Percentiles rank a stretch among this genome's conserved stretches.
Conservation (phyloP, 306 rosid genomes). For the Quercus suber region DNA sequence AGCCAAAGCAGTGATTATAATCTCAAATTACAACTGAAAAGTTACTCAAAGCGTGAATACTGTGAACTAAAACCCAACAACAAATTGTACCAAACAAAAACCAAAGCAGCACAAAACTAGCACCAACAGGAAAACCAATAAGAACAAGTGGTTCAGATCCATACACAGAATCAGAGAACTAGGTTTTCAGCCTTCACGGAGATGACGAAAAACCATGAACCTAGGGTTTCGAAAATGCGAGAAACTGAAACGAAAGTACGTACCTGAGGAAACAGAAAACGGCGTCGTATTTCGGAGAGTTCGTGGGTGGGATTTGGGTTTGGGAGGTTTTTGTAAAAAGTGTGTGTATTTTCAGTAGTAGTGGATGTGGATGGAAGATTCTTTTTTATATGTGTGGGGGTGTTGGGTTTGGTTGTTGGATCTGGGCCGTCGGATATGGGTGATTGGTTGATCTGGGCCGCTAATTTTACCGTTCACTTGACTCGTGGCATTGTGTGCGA, state of each 20-base stretch:
- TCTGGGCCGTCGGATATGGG: conserved; percentile 19
- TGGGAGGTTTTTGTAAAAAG: conserved; percentile 21
- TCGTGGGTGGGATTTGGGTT: conserved; percentile 4
- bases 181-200: not conserved
- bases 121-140: not conserved
- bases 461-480: not conserved
- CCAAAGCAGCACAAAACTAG: not conserved
- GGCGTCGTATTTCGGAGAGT: conserved; percentile 22
- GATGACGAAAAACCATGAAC: not conserved
- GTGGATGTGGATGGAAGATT: conserved; percentile 4
- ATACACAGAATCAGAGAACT: not conserved
- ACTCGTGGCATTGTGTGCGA: too few relatives aligned
- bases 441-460: conserved; percentile 21
- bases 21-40: not conserved
- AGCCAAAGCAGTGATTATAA: not conserved
- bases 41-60: too few relatives aligned
- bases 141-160: not conserved
- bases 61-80: not conserved
- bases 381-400: conserved; percentile 9
- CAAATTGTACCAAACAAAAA: not conserved
- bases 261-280: conserved; percentile 32
- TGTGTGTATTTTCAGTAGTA: conserved; percentile 10
- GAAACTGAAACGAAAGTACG: not conserved
- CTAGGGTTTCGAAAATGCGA: conserved; percentile 42
- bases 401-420: conserved; percentile 5